These are phyloP conservation scores for Gossypium laxum DNA, from an alignment of 441 rosid genomes.

Conservation along the genomic window DNA sequence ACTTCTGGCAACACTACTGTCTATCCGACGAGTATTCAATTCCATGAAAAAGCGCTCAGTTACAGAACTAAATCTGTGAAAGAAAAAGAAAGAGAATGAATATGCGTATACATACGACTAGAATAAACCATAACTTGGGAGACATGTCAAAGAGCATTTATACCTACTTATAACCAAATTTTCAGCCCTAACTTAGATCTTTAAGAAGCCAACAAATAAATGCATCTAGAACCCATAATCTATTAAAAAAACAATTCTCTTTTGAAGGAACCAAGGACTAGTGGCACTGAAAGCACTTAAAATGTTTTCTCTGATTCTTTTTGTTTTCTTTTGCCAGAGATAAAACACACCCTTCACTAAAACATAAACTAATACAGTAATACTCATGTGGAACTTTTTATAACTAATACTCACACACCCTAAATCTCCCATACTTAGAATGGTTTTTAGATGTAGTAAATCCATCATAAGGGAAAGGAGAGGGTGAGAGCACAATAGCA, in stretches of 20 bases:
- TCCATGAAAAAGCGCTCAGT: conserved; percentile 94
- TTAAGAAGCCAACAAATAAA: not conserved
- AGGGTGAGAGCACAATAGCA: not conserved
- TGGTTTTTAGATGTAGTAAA: not conserved
- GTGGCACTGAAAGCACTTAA: not conserved
- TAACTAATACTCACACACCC: not conserved
- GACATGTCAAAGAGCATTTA: conserved; percentile 7
- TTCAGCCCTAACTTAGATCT: not conserved
- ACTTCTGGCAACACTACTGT: conserved; percentile 75
- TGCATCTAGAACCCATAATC: not conserved
- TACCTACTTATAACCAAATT: not conserved
- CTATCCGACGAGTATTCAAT: conserved; percentile 79
- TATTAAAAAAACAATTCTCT: not conserved
- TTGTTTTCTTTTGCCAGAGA: not conserved
- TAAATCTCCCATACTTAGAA: not conserved
- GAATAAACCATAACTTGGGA: not conserved
- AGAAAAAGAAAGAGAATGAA: conserved; percentile 13
- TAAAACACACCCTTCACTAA: not conserved
- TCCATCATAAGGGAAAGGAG: not conserved
- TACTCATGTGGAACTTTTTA: not conserved
- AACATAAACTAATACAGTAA: not conserved
- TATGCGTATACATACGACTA: not conserved
- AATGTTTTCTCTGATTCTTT: not conserved
- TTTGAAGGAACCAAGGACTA: not conserved
- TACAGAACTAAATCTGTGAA: conserved; percentile 82